Base-by-base conservation (phyloP, 768 basidiomycete genomes). In the Cantharellus cinnabarinus region DNA sequence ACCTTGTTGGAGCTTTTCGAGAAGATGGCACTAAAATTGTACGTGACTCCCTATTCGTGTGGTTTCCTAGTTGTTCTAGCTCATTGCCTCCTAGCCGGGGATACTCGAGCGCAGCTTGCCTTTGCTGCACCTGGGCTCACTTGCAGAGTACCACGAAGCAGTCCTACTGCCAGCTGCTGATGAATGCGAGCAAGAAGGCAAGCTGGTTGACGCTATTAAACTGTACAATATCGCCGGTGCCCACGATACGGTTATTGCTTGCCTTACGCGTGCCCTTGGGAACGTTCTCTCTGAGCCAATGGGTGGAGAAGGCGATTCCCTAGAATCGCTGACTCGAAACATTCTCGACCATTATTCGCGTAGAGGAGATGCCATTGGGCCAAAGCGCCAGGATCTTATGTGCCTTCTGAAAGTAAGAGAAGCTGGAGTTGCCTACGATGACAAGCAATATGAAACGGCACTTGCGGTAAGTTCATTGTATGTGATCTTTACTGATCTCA, bases 191-290 rank as follows among this genome's bases (percentile, higher is more conserved):
- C 78, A 90, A 65, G 82, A 89, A 65, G 83, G 86, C 40, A 76
- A 52, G 42, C 68, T 87, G 42, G 76, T 83, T 2, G 90, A 97
- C 68, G 90, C 91, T 2, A 90, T 98, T 72, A 89, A 91, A 67
- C 73, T 99, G 50, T 97, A 90, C 72, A 93, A 97, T 71, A 80
- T 97, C 42, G 93, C 93, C 1, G 87, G 88, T 41, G 86, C 93
- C 63, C 90, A 91, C 67, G 71, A 77, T 10, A 89, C 87, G 35
- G 94, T 98, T 58, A 79, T 97, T 48, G 76, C 80, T 4, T 88
- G 87, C 58, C 82, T 98, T 41, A 89, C 89, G 10, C 80, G 81
- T 59, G 88, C 89, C 2, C 76, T 99, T 2, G 89, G 91, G 14
- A 85, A 82, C 66, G 83, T 86, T 0, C 75, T 97, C 54, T 74